Base-by-base conservation (phyloP, 2,329 filamentous ascomycete species). In the Neospermospora avenae region DNA sequence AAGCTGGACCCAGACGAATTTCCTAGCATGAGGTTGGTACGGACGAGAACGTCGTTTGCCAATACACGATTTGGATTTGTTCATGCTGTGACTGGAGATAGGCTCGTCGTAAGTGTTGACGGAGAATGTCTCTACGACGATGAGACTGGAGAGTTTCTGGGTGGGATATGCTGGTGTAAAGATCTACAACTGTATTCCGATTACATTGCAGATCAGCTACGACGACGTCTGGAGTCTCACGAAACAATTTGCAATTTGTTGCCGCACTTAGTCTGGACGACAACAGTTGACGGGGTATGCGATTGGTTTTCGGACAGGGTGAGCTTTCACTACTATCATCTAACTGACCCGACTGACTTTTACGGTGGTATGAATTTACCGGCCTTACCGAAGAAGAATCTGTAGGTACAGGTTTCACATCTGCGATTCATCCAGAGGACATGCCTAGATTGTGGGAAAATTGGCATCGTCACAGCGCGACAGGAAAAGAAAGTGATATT, bases 91-190 rank as follows among this genome's bases (percentile, higher is more conserved):
- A 68, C 58, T 2, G 57, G 63, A 16, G 56, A 61, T 10, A 65
- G 53, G 31, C 44, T 67, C 16, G 54, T 63, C 13, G 52, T 57
- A 42, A 51, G 42, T 20, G 48, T 68, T 11, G 63, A 51, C 55
- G 67, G 65, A 8, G 64, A 68, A 42, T 68, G 65, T 45, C 55
- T 69, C 3, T 69, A 68, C 52, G 68, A 69, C 48, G 65, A 66
- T 20, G 48, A 60, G 14, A 66, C 65, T n/a, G 63, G 63, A 18
- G 58, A 64, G 16, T 68, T 67, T 31, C 13, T 69, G 2, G 68
- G 68, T 5, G 67, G 65, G 11, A 55, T 68, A 22, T 67, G 62
- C 51, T 69, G 65, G 67, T 67, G 63, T 48, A 42, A 55, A 51
- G 62, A 68, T 31, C 44, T 68, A 3, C 64, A 65, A 25, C 52